phyloP scores from a whole-genome alignment of 345 rosid species.

The Linum usitatissimum region DNA sequence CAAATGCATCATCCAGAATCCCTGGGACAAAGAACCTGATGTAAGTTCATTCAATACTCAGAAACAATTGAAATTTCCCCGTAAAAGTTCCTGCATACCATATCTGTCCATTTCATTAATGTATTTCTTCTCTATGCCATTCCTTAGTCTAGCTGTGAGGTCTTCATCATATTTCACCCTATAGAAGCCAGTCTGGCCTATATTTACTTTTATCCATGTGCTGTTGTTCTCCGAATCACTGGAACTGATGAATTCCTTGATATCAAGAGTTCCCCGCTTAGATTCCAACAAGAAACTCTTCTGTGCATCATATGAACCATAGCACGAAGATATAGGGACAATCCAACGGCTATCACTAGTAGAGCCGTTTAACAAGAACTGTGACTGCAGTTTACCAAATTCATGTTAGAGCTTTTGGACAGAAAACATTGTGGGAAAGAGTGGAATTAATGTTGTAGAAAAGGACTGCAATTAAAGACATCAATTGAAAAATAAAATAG shows the following conservation, averaged over 20 bases:
- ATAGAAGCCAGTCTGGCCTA: constrained; percentile 82
- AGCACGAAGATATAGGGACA: constrained; percentile 78
- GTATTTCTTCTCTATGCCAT: constrained; percentile 55
- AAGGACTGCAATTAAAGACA: neutral
- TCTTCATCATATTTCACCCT: constrained; percentile 81
- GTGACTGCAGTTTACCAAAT: constrained; percentile 48
- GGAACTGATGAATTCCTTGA: constrained; percentile 31
- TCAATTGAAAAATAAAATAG: neutral
- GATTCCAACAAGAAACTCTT: constrained; percentile 66
- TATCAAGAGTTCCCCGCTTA: constrained; percentile 42
- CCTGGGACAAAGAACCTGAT: constrained; percentile 36
- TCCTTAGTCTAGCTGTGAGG: constrained; percentile 63
- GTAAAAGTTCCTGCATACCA: constrained; percentile 35
- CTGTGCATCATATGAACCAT: constrained; percentile 55
- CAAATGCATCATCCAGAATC: constrained; percentile 80
- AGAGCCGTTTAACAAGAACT: constrained; percentile 73
- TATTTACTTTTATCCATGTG: constrained; percentile 74
- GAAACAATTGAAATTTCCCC: constrained; percentile 6
- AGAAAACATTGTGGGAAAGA: neutral
- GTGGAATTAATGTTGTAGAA: constrained; percentile 4
- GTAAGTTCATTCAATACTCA: constrained; percentile 9
- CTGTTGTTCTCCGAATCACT: constrained; percentile 7
- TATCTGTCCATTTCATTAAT: constrained; percentile 69
- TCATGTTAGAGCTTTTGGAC: constrained; percentile 10
- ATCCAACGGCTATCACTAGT: constrained; percentile 90